Evolutionary conservation across 768 basidiomycete species (phyloP), one percentile per base, ranked within the genome.

Genomic region (Lactarius hatsudake): DNA sequence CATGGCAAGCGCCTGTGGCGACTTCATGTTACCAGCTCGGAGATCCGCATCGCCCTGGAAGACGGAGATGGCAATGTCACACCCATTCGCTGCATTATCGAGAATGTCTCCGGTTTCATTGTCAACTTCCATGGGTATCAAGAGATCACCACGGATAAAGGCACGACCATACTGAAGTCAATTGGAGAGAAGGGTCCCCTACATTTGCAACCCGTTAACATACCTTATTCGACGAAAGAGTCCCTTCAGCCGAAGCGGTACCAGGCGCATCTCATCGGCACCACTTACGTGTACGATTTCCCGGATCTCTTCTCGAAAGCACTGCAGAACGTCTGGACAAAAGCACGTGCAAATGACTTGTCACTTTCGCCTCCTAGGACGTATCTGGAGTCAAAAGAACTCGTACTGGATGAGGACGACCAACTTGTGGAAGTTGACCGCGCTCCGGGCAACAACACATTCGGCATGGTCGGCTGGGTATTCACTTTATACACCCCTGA

Each of bases 211-310:
- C 95, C 94, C 13, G 96, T 96, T 70, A 90, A 93, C 77, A 87
- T 91, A 71, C 83, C 93, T 0, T 98, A 98, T 79, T 88, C 96
- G 17, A 98, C 96, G 65, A 99, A 97, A 80, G 96, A 98, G 77
- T 98, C 95, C 20, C 81, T 99, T 57, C 97, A 99, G 76, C 97
- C 97, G 51, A 96, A 97, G 78, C 94, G 97, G 70, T 98, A 98
- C 81, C 96, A 98, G 76, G 97, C 97, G 28, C 97, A 99, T 78
- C 86, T 98, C 66, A 89, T 97, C 72, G 97, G 97, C 62, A 99
- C 97, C 36, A 99, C 97, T 60, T 99, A 98, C 76, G 96, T 92
- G 38, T 98, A 98, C 78, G 97, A 98, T 79, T 99, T 98, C 89
- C 97, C 97, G 51, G 97, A 97, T 73, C 87, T 99, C 70, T 99